Evolutionary conservation across 129 eudicot genomes (phyloP), one percentile per base, ranked within the genome.

Genomic region (Tanacetum coccineum): DNA sequence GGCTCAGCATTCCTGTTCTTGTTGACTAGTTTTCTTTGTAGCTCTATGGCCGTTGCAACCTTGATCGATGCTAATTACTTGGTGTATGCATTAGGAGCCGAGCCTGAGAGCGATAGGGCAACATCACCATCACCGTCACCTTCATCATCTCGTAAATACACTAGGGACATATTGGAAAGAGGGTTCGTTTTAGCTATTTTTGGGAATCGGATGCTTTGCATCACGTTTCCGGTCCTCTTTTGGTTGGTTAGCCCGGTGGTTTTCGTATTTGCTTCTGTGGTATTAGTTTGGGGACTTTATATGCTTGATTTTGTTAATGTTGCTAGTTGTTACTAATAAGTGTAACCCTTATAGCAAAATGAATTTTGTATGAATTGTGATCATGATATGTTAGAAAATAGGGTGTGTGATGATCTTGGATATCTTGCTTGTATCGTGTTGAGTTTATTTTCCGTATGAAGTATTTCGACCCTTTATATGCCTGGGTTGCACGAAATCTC

Each of bases 161-260:
- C 92, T 0, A 74, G 72, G 56, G 80, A 66, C 57, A 74, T 92
- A 18, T 20, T 88, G 58, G 96, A 92, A 69, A 60, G 95, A 62
- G 98, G 98, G 42, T 92, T 85, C 59, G 25, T 77, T 64, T 62
- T 92, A 77, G 96, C 84, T 1, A 51, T 86, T 56, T 83, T 82
- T 54, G 98, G 95, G 57, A 86, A 85, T 55, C 72, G 98, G 40
- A 68, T 86, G 81, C 80, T 88, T 18, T 92, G 91, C 66, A 70
- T 88, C 30, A 78, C 87, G 2, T 70, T 93, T 13, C 81, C 96
- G 0, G 39, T 88, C 49, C 14, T 86, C 70, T 45, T 88, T 44
- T 88, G 96, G 98, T 52, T 93, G 89, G 67, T 93, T 60, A 88
- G 98, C 12, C 98, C 96, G 3, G 75, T 88, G 42, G 73, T 81